Evolutionary conservation across 306 rosid genomes (phyloP).

Genomic region (Acmispon strigosus): DNA sequence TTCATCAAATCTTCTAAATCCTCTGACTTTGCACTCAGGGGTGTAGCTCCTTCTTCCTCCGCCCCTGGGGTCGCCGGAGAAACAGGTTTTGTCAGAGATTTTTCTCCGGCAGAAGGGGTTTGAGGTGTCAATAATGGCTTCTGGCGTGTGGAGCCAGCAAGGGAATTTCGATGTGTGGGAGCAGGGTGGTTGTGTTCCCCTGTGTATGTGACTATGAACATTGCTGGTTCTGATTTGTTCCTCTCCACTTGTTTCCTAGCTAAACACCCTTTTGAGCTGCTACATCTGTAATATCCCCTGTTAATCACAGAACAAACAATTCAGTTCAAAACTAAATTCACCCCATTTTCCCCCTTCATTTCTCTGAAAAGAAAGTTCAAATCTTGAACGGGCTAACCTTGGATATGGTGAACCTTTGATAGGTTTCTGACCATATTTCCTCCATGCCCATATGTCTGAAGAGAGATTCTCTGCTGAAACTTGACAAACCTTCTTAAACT

Average conservation of each 20-base stretch:
- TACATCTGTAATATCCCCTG: conserved; percentile 95
- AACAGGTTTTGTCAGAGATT: conserved; percentile 17
- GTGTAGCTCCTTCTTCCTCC: conserved; percentile 35
- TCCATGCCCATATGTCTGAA: conserved; percentile 97
- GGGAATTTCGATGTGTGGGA: conserved; percentile 91
- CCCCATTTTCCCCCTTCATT: not conserved
- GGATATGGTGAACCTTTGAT: conserved; percentile 99
- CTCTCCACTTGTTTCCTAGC: conserved; percentile 97
- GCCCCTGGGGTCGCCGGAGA: conserved; percentile 47
- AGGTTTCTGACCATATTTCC: conserved; percentile 98
- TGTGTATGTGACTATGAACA: conserved; percentile 90
- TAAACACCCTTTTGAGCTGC: conserved; percentile 92
- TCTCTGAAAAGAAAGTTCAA: not conserved
- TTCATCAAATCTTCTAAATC: conserved; percentile 52
- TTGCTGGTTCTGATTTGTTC: conserved; percentile 76
- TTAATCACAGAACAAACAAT: conserved; percentile 17
- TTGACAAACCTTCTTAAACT: conserved; percentile 77
- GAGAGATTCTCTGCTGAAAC: conserved; percentile 80
- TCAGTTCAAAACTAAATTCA: not conserved
- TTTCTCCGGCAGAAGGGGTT: conserved; percentile 17
- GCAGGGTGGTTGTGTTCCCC: conserved; percentile 96
- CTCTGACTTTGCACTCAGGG: conserved; percentile 37
- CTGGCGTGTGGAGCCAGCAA: conserved; percentile 94
- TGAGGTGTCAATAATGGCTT: conserved; percentile 38
- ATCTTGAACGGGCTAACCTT: conserved; percentile 42